Evolutionary conservation across 345 rosid genomes (phyloP).

Genomic region (Erucastrum elatum): DNA sequence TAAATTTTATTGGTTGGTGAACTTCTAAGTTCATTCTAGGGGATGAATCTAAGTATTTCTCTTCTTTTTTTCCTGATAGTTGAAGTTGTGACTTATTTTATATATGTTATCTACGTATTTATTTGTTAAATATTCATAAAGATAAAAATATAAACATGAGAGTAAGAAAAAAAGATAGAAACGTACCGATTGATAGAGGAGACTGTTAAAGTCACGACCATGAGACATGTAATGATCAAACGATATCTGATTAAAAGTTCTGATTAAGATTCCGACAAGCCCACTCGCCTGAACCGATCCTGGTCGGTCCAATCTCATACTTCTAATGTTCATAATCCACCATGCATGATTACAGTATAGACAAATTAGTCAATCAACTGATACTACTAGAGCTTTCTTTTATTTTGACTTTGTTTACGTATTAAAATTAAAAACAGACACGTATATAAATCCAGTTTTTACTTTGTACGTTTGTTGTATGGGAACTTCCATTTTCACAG

Average conservation of each 20-base stretch:
- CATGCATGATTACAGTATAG: conserved; percentile 23
- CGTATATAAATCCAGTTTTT: background rate
- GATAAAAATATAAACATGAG: background rate
- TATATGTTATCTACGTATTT: background rate
- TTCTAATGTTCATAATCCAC: conserved; percentile 16
- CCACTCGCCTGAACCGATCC: conserved; percentile 37
- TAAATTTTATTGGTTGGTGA: too few species aligned
- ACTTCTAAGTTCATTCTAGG: too few species aligned
- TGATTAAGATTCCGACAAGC: conserved; percentile 45
- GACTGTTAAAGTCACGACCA: conserved; percentile 56
- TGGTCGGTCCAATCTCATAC: conserved; percentile 37
- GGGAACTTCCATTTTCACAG: conserved; percentile 27
- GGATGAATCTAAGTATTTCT: too few species aligned
- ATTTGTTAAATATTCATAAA: background rate
- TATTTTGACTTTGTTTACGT: background rate
- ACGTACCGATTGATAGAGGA: conserved; percentile 65
- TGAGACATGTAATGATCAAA: conserved; percentile 56
- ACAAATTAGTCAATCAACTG: conserved; percentile 26
- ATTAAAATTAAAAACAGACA: background rate
- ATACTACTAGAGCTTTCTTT: conserved; percentile 23
- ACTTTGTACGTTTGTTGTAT: conserved; percentile 21
- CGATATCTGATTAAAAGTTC: conserved; percentile 60
- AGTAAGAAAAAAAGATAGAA: background rate
- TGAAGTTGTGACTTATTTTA: background rate
- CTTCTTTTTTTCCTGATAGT: background rate